A percentile compares a stretch with the other conserved stretches of the same genome.
Conservation (phyloP, 495 filamentous ascomycete species). For the Podospora sp. region DNA sequence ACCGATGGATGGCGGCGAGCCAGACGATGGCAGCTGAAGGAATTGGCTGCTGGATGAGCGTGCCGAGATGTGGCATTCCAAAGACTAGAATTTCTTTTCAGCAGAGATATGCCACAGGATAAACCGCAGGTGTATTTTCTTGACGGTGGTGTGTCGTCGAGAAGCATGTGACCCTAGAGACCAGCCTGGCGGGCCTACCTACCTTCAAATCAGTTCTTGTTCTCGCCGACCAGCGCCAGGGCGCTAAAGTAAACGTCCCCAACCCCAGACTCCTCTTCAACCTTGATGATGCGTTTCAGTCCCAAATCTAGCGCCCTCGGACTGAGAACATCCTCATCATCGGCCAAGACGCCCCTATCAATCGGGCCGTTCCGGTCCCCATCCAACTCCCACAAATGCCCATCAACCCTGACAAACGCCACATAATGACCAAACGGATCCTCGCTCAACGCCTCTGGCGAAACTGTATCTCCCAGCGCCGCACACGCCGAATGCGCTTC, state of each 20-base stretch:
- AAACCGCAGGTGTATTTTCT: background rate
- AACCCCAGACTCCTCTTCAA: constrained; percentile 45
- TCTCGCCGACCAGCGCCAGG: constrained; percentile 43
- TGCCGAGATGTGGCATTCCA: background rate
- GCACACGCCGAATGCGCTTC: constrained; percentile 69
- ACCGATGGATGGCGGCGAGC: background rate
- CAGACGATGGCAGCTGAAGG: background rate
- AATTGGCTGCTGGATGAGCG: background rate
- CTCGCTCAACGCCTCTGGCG: constrained; percentile 33
- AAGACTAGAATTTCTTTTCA: background rate
- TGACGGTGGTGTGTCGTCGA: background rate
- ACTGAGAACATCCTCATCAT: constrained; percentile 71
- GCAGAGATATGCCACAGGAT: background rate
- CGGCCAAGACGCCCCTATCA: constrained; percentile 62
- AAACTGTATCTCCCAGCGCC: constrained; percentile 64
- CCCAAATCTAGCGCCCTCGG: constrained; percentile 64
- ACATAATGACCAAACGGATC: constrained; percentile 69
- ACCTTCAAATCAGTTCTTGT: constrained; percentile 1
- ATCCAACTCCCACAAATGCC: constrained; percentile 81
- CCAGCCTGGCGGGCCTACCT: background rate
- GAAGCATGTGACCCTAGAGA: background rate
- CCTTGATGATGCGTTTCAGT: constrained; percentile 56
- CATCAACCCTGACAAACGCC: constrained; percentile 70
- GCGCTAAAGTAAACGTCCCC: constrained; percentile 59
- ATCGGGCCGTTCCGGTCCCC: constrained; percentile 72